Conservation (phyloP, 148 eudicot genomes). For the Fagopyrum tataricum region DNA sequence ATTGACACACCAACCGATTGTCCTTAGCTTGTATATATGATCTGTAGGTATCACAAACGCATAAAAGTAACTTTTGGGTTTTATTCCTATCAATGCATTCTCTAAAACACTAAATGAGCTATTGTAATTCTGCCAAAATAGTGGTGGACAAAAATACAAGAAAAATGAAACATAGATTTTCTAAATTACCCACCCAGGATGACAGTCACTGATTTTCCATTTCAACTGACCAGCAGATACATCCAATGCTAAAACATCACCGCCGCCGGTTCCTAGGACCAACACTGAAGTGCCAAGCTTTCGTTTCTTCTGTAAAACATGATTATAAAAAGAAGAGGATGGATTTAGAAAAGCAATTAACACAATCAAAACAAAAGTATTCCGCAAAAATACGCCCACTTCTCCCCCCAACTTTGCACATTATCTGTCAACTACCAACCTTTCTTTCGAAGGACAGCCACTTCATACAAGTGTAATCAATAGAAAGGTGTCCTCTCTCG, state of each 20-base stretch:
- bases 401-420: neutral
- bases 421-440: constrained; percentile 27
- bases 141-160: too few species aligned
- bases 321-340: neutral
- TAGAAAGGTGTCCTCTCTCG: constrained; percentile 74
- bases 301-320: constrained; percentile 59
- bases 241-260: constrained; percentile 80
- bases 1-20: neutral
- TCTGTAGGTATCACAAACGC: neutral
- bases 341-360: neutral
- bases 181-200: constrained; percentile 68
- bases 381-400: neutral
- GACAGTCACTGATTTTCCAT: constrained; percentile 88
- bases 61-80: neutral
- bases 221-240: constrained; percentile 79
- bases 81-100: neutral
- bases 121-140: neutral
- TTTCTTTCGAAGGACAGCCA: constrained; percentile 68
- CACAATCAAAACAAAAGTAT: neutral
- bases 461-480: constrained; percentile 95
- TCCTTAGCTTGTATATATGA: neutral
- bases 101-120: neutral
- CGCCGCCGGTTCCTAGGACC: constrained; percentile 86
- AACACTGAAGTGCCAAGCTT: constrained; percentile 62
- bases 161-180: neutral